Evolutionary conservation across 129 eudicot genomes (phyloP).

Genomic region (Glebionis coronaria): DNA sequence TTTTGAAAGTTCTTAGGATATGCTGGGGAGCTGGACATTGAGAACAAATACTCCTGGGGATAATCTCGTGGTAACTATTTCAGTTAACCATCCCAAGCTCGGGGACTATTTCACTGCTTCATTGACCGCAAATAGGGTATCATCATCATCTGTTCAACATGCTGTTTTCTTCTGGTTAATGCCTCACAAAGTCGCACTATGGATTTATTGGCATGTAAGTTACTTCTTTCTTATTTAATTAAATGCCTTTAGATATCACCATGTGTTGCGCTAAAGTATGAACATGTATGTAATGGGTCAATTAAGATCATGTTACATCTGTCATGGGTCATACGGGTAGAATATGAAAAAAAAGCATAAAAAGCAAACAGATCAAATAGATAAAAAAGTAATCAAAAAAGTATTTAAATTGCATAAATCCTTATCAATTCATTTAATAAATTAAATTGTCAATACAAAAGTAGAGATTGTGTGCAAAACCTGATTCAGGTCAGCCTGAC

Average conservation of each 20-base stretch:
- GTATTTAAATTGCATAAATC: no score
- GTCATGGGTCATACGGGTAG: no score
- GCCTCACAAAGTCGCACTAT: constrained; percentile 89
- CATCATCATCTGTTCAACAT: constrained; percentile 44
- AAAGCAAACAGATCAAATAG: no score
- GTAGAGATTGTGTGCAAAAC: no score
- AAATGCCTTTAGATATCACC: not conserved
- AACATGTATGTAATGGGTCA: not conserved
- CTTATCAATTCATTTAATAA: no score
- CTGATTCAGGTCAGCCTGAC: no score
- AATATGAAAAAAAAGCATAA: no score
- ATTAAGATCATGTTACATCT: no score
- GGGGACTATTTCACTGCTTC: constrained; percentile 88
- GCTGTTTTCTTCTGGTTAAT: constrained; percentile 80
- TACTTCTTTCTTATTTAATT: not conserved
- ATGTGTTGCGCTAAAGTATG: not conserved
- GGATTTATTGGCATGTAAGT: constrained; percentile 97
- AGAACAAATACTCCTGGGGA: constrained; percentile 66
- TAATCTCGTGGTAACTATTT: constrained; percentile 56
- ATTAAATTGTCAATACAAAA: no score
- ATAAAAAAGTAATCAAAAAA: no score
- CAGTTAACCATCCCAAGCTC: constrained; percentile 80
- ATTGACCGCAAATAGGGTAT: constrained; percentile 57
- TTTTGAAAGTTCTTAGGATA: constrained; percentile 48
- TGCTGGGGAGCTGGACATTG: constrained; percentile 88